phyloP scores from a whole-genome alignment of 306 rosid species.

The Pyrus pyrifolia region DNA sequence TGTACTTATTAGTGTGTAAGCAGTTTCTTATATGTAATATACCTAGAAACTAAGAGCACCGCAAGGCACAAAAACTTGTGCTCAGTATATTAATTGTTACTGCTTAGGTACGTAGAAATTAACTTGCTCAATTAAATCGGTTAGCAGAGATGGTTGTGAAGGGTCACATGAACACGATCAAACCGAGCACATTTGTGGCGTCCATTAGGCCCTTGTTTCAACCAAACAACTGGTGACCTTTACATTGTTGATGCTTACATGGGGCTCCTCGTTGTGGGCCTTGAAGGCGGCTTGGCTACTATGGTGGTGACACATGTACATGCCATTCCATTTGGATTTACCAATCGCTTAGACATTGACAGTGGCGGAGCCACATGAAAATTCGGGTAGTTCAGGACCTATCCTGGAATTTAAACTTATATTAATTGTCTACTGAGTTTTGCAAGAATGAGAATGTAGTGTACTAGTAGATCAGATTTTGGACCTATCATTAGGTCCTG shows the following conservation, averaged over 20 bases:
- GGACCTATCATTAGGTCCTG: too few relatives aligned
- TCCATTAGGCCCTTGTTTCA: constrained; percentile 60
- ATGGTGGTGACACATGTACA: constrained; percentile 10
- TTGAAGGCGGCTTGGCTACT: constrained; percentile 40
- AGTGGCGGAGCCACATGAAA: too few relatives aligned
- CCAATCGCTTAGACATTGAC: constrained; percentile 53
- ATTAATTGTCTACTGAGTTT: too few relatives aligned
- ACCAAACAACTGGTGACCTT: constrained; percentile 30
- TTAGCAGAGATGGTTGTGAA: constrained; percentile 42
- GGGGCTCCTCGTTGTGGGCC: constrained; percentile 55
- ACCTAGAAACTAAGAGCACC: too few relatives aligned
- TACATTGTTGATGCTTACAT: constrained; percentile 74
- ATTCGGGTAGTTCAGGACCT: accelerated
- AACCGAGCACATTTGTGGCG: constrained; percentile 62
- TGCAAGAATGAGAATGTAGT: too few relatives aligned
- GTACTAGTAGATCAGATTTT: too few relatives aligned
- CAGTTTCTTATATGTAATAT: too few relatives aligned
- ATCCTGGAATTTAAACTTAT: too few relatives aligned
- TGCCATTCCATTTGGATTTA: constrained; percentile 32
- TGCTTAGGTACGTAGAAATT: neutral
- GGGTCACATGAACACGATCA: constrained; percentile 33
- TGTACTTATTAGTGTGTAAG: too few relatives aligned
- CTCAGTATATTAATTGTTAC: neutral
- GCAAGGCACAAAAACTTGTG: neutral
- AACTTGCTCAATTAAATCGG: neutral